phyloP scores from a whole-genome alignment of 257 asterid genomes.

The Henckelia pumila region DNA sequence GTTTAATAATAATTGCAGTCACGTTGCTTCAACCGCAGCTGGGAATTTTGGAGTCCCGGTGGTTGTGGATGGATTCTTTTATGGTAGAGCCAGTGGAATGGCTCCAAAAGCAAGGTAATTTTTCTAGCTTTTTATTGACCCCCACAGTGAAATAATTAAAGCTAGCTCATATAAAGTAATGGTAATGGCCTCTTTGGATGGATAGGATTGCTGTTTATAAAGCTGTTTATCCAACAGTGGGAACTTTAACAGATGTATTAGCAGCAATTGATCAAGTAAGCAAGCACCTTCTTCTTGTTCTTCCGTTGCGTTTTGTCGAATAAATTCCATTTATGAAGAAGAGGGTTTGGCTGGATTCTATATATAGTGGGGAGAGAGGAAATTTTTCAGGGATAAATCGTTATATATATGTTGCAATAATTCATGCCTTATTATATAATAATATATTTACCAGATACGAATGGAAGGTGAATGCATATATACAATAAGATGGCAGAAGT shows the following conservation, averaged over 20 bases:
- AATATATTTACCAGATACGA: not conserved
- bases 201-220: slow-evolving; percentile 85
- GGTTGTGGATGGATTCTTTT: slow-evolving; percentile 74
- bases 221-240: slow-evolving; percentile 82
- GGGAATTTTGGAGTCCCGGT: slow-evolving; percentile 89
- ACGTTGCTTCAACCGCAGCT: slow-evolving; percentile 93
- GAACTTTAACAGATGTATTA: slow-evolving; percentile 76
- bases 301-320: not conserved
- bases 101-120: slow-evolving; percentile 91
- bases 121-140: not conserved
- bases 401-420: not conserved
- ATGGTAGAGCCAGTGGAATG: slow-evolving; percentile 92
- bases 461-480: not conserved
- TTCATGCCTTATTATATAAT: not conserved
- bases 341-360: not conserved
- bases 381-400: too few species aligned
- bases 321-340: not conserved
- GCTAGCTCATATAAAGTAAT: not conserved
- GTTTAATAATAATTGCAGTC: too few species aligned
- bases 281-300: slow-evolving; percentile 22
- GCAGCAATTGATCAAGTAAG: slow-evolving; percentile 95
- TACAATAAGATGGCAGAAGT: too few species aligned
- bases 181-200: not conserved
- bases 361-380: too few species aligned
- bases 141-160: not conserved